These are phyloP conservation scores for Gossypium raimondii DNA, from an alignment of 345 rosid species.

Conservation along the genomic window DNA sequence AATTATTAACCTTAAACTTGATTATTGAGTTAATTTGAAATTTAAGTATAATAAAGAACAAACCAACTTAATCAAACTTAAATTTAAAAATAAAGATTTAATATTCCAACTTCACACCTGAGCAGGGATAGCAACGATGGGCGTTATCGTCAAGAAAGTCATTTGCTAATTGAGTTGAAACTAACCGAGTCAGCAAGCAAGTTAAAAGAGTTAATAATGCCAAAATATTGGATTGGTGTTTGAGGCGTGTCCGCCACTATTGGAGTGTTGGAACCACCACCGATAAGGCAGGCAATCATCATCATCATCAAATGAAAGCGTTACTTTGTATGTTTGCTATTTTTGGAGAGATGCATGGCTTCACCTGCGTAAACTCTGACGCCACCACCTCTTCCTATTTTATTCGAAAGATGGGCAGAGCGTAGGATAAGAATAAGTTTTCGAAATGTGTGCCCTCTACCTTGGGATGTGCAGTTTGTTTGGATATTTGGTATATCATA, in stretches of 20 bases:
- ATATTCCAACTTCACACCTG: too few species aligned
- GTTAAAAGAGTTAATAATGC: neutral
- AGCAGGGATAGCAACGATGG: too few species aligned
- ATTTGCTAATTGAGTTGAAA: neutral
- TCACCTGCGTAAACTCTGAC: neutral
- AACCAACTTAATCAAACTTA: accelerated
- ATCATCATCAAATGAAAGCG: neutral
- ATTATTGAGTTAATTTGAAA: too few species aligned
- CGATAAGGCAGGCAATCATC: too few species aligned
- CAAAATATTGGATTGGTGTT: neutral
- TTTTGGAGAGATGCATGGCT: neutral
- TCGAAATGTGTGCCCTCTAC: conserved; percentile 24
- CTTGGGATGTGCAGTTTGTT: conserved; percentile 26
- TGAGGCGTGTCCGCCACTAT: conserved; percentile 10
- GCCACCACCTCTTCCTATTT: neutral
- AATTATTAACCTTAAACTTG: too few species aligned
- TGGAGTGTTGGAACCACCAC: neutral
- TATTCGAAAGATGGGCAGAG: neutral
- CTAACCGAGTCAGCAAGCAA: neutral
- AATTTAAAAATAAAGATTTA: too few species aligned
- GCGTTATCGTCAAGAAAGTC: conserved; percentile 22
- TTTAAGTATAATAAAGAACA: too few species aligned
- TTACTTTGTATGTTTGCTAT: neutral
- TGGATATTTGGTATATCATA: neutral
- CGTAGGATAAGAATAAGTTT: conserved; percentile 5